phyloP scores from a whole-genome alignment of 1,284 basidiomycete species.

The Peniophora sp. region DNA sequence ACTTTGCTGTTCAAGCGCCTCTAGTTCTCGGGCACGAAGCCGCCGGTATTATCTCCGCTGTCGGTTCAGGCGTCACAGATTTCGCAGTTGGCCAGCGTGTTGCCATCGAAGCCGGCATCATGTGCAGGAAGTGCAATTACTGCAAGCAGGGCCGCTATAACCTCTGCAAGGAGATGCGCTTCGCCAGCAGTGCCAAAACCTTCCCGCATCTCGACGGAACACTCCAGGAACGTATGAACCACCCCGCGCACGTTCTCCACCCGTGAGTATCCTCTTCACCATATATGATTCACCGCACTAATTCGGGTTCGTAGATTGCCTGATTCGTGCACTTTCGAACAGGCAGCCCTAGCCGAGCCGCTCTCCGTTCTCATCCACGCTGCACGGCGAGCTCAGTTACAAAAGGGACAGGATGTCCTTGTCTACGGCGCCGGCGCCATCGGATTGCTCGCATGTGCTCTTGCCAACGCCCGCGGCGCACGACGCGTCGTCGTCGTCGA shows the following conservation, averaged over 20 bases:
- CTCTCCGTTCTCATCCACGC: slow-evolving; percentile 83
- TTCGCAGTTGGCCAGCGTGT: slow-evolving; percentile 82
- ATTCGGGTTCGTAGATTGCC: slow-evolving; percentile 52
- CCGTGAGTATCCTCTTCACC: slow-evolving; percentile 48
- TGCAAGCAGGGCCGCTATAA: slow-evolving; percentile 84
- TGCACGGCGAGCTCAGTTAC: slow-evolving; percentile 54
- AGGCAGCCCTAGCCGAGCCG: slow-evolving; percentile 81
- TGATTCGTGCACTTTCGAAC: slow-evolving; percentile 61
- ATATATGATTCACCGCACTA: slow-evolving; percentile 7
- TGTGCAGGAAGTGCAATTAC: slow-evolving; percentile 68
- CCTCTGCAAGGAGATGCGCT: slow-evolving; percentile 84
- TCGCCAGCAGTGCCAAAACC: slow-evolving; percentile 85
- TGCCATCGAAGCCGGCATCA: slow-evolving; percentile 89
- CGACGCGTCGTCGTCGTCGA: slow-evolving; percentile 73
- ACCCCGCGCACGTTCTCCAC: slow-evolving; percentile 79
- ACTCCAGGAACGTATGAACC: slow-evolving; percentile 82
- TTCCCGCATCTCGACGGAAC: slow-evolving; percentile 93
- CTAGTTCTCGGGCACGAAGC: slow-evolving; percentile 92
- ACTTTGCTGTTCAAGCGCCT: slow-evolving; percentile 77
- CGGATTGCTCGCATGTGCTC: slow-evolving; percentile 79
- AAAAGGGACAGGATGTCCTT: slow-evolving; percentile 61
- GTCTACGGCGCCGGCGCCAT: slow-evolving; percentile 91
- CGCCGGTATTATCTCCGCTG: slow-evolving; percentile 71
- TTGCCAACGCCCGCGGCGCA: slow-evolving; percentile 68
- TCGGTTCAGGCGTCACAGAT: slow-evolving; percentile 58